A percentile compares a stretch with the other conserved stretches of the same genome.
These are phyloP conservation scores for Boletus sensibilis DNA, from an alignment of 768 basidiomycete genomes.

Conservation along the genomic window DNA sequence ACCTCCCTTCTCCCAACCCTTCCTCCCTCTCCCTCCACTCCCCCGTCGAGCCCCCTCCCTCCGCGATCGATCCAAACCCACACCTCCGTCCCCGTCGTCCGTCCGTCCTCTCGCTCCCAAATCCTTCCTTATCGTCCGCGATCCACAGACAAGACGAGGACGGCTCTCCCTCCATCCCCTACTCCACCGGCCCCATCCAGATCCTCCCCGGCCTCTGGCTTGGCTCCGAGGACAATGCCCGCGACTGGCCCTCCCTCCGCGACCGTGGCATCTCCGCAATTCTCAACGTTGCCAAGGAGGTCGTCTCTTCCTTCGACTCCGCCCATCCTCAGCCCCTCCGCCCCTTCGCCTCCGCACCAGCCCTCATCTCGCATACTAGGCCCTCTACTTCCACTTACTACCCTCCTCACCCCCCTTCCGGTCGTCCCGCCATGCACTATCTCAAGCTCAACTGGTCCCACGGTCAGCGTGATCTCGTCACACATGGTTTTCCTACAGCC, in stretches of 20 bases:
- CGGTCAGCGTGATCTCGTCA: slow-evolving; percentile 86
- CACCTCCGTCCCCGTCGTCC: slow-evolving; percentile 54
- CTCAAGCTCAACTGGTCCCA: slow-evolving; percentile 92
- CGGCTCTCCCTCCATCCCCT: slow-evolving; percentile 60
- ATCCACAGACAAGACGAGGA: slow-evolving; percentile 68
- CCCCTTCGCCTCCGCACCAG: slow-evolving; percentile 65
- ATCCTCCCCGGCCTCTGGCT: slow-evolving; percentile 86
- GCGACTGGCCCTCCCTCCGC: slow-evolving; percentile 70
- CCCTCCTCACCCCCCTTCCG: slow-evolving; percentile 62
- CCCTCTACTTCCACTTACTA: slow-evolving; percentile 54
- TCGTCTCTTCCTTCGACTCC: slow-evolving; percentile 66
- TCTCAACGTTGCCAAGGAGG: slow-evolving; percentile 93
- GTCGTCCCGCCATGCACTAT: slow-evolving; percentile 80
- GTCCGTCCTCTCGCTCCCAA: slow-evolving; percentile 69
- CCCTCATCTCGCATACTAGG: slow-evolving; percentile 43
- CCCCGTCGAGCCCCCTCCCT: slow-evolving; percentile 36
- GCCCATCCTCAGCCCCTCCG: slow-evolving; percentile 49
- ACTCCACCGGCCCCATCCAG: slow-evolving; percentile 78
- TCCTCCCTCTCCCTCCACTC: slow-evolving; percentile 49
- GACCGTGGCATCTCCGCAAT: slow-evolving; percentile 75
- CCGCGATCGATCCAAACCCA: slow-evolving; percentile 32
- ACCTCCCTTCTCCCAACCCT: slow-evolving; percentile 59
- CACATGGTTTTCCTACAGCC: slow-evolving; percentile 72
- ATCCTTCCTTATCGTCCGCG: slow-evolving; percentile 46
- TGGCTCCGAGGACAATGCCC: slow-evolving; percentile 89